These are phyloP conservation scores for Talaromyces sp. DNA, from an alignment of 2,329 filamentous ascomycete genomes.

Conservation along the genomic window DNA sequence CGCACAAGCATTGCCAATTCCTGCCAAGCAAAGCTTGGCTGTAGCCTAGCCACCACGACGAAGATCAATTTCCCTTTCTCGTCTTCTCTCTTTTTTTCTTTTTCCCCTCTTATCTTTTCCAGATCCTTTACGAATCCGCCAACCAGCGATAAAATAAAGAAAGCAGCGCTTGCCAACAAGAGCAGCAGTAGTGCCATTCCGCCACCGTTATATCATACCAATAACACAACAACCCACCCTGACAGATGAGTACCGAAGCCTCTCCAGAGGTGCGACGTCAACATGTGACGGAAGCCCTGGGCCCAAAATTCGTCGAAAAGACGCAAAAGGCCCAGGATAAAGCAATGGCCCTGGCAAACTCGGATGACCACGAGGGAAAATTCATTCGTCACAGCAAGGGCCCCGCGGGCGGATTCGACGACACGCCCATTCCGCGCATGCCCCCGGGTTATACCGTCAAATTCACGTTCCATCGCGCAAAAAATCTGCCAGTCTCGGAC, in stretches of 20 bases:
- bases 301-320: constrained; percentile 30
- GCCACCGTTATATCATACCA: background rate
- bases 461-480: constrained; percentile 75
- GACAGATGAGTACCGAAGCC: background rate
- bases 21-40: background rate
- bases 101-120: background rate
- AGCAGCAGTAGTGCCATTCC: background rate
- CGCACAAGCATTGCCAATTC: background rate
- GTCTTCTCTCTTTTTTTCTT: background rate
- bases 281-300: constrained; percentile 27
- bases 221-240: background rate
- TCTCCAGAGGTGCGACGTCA: constrained; percentile 15
- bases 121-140: background rate
- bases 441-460: constrained; percentile 77
- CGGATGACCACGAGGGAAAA: constrained; percentile 8
- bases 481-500: constrained; percentile 77
- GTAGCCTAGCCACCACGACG: background rate
- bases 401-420: constrained; percentile 73
- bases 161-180: background rate
- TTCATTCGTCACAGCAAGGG: constrained; percentile 16
- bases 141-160: background rate
- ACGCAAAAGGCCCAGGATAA: constrained; percentile 34
- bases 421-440: constrained; percentile 67
- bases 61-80: background rate
- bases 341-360: constrained; percentile 19